Base-by-base conservation (phyloP, 176 grass and related monocot genomes). In the Oryza coarctata region DNA sequence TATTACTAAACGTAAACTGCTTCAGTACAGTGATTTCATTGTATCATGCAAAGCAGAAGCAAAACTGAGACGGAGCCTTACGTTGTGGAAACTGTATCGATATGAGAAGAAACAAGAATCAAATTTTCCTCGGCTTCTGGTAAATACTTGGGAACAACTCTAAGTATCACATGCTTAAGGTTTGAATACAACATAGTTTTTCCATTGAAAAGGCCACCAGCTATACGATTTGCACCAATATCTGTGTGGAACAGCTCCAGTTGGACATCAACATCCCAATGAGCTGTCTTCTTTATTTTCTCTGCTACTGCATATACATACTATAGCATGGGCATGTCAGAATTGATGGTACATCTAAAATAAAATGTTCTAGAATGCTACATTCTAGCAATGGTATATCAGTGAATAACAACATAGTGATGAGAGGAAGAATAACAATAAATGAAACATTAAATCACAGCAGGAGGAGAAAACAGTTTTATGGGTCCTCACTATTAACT, bases 251-350 rank as follows among this genome's bases (percentile, higher is more conserved):
- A 99, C 67, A 99, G 65, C 80, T 99, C 96, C 84, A 99, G 74
- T 85, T 93, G 88, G 88, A 99, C 96, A 87, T 99, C 93, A 86
- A 99, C 96, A 30, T 99, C 96, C 96, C 96, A 95, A 80, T 95
- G 90, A 75, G 93, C 90, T 28, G 82, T 90, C 86, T 93, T 93
- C 90, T 99, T 91, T 91, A 99, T 95, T 61, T 93, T 87, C 65
- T 95, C 93, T 82, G 96, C 84, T 79, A 86, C 90, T 93, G 90
- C 83, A 99, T 94, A 94, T 67, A 95, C 96, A 92, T 99, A 99
- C 96, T 99, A 88, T 85, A 47, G 64, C 34, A 93, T 84, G 79
- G 76, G 71, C 73, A 86, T 93, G 80, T 95, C 78, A 88, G 81
- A 81, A 82, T 68, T 64, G 38, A 81, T 79, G 67, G 61, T 80